These are phyloP conservation scores for Ceratocystis cacaofunesta DNA, from an alignment of 2,329 filamentous ascomycete genomes.

Conservation along the genomic window DNA sequence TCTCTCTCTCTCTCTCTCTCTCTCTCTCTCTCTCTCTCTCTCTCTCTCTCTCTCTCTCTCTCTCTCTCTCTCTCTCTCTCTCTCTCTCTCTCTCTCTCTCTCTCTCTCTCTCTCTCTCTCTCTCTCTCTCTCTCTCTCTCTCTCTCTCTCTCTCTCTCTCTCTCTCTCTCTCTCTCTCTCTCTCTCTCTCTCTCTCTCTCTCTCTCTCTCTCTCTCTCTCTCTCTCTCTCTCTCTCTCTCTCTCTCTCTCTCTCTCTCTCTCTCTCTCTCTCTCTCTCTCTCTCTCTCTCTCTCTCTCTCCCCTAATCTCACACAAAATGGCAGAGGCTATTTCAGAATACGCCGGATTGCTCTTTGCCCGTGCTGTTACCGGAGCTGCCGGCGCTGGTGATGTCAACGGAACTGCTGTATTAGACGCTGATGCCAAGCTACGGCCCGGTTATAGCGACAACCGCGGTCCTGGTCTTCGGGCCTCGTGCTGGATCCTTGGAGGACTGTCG, in stretches of 20 bases:
- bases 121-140: not conserved
- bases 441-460: conserved; percentile 13
- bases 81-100: not conserved
- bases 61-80: not conserved
- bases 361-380: conserved; percentile 13
- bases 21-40: not conserved
- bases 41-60: not conserved
- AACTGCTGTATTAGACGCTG: not conserved
- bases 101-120: not conserved
- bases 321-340: not conserved
- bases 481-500: conserved; percentile 16
- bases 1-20: not conserved
- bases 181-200: not conserved
- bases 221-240: not conserved
- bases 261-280: not conserved
- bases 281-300: not conserved
- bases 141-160: not conserved
- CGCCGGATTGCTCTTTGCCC: not conserved
- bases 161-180: not conserved
- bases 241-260: not conserved
- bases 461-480: conserved; percentile 8
- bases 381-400: conserved; percentile 15
- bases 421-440: conserved; percentile 4
- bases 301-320: not conserved
- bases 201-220: not conserved